A percentile compares a stretch with the other conserved stretches of the same genome.
Conservation (phyloP, 1,284 basidiomycete genomes). For the Marasmius oreades region DNA sequence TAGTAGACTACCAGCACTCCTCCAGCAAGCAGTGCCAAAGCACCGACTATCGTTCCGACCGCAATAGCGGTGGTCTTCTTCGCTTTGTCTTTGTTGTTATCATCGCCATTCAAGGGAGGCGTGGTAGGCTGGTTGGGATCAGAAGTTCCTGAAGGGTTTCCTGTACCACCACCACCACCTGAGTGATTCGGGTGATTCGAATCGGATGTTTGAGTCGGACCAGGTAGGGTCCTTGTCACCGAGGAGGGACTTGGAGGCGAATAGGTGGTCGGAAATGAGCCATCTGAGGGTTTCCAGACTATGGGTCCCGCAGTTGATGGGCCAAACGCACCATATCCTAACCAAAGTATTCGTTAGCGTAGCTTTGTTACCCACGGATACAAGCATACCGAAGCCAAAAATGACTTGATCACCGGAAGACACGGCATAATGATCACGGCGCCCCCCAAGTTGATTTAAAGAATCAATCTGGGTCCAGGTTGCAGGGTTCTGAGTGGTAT, state of each 20-base stretch:
- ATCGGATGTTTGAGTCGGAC: slow-evolving; percentile 20
- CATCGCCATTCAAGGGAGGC: slow-evolving; percentile 12
- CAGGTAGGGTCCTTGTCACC: slow-evolving; percentile 24
- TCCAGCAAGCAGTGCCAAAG: slow-evolving; percentile 46
- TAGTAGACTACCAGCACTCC: slow-evolving; percentile 41
- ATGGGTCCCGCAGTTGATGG: slow-evolving; percentile 49
- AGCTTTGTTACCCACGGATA: slow-evolving; percentile 5
- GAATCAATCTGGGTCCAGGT: slow-evolving; percentile 51
- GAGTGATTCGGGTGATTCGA: slow-evolving; percentile 7
- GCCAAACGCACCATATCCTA: slow-evolving; percentile 55
- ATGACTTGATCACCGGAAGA: slow-evolving; percentile 59
- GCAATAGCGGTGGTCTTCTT: slow-evolving; percentile 44
- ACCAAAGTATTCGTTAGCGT: background rate
- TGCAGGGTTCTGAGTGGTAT: slow-evolving; percentile 53
- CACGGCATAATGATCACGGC: slow-evolving; percentile 73
- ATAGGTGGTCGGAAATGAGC: slow-evolving; percentile 20
- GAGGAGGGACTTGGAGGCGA: slow-evolving; percentile 27
- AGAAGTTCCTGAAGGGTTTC: slow-evolving; percentile 1
- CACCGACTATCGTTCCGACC: slow-evolving; percentile 53
- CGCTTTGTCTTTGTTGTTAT: slow-evolving; percentile 18
- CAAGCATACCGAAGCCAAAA: slow-evolving; percentile 72
- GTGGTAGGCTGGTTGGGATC: slow-evolving; percentile 3
- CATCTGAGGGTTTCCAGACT: slow-evolving; percentile 45
- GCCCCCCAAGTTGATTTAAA: slow-evolving; percentile 52
- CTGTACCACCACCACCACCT: slow-evolving; percentile 15